Conservation (phyloP, 1,284 basidiomycete genomes). For the Fomitopsis schrenkii region DNA sequence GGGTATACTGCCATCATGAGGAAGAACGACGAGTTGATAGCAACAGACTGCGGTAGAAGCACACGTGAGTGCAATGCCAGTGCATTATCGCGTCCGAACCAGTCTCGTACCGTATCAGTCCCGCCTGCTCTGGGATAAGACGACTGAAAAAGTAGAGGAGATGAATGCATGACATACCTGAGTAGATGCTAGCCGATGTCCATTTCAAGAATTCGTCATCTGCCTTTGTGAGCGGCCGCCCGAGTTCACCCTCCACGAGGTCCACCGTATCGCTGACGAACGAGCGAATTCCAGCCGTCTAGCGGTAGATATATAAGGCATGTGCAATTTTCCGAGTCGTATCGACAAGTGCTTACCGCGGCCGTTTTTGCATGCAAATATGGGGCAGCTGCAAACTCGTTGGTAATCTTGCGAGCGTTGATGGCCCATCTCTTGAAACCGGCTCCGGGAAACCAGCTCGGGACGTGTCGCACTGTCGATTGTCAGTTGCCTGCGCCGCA, state of each 20-base stretch:
- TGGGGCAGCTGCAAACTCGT: not conserved
- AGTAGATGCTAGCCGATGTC: constrained; percentile 4
- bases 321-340: not conserved
- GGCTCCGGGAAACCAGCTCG: constrained; percentile 7
- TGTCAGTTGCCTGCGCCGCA: not conserved
- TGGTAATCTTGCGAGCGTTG: not conserved
- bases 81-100: not conserved
- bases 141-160: not conserved
- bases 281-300: not conserved
- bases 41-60: not conserved
- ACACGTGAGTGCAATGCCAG: not conserved
- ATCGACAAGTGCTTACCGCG: not conserved
- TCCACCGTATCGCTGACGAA: constrained; percentile 1
- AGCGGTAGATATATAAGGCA: not conserved
- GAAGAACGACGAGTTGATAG: not conserved
- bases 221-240: not conserved
- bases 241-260: not conserved
- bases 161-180: not conserved
- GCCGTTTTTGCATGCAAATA: not conserved
- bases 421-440: constrained; percentile 7
- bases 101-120: not conserved
- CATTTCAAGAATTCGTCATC: constrained; percentile 5
- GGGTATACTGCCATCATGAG: constrained; percentile 29
- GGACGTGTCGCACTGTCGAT: not conserved
- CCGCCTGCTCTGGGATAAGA: not conserved